A percentile compares a stretch with the other conserved stretches of the same genome.
Conservation (phyloP, 2,329 filamentous ascomycete species). For the Penicillium aurantiogriseum region DNA sequence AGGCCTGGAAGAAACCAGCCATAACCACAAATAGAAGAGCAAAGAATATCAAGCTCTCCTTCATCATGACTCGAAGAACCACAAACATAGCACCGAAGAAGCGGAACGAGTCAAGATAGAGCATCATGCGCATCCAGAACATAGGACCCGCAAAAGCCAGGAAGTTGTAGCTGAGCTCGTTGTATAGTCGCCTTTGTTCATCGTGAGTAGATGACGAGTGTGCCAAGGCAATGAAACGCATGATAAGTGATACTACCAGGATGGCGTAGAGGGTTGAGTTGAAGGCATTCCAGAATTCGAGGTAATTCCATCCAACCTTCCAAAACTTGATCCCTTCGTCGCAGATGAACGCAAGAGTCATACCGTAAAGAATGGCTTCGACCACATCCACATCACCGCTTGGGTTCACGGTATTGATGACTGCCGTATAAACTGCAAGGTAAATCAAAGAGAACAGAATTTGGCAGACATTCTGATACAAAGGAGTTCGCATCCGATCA, state of each 20-base stretch:
- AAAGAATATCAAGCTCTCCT: slow-evolving; percentile 93
- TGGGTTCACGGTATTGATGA: slow-evolving; percentile 91
- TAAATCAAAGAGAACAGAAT: slow-evolving; percentile 81
- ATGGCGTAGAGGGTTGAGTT: slow-evolving; percentile 80
- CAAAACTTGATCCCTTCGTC: slow-evolving; percentile 87
- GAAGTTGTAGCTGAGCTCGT: slow-evolving; percentile 87
- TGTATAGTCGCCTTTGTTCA: slow-evolving; percentile 60
- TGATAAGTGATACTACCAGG: slow-evolving; percentile 72
- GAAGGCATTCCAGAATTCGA: slow-evolving; percentile 97
- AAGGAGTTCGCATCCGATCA: slow-evolving; percentile 86
- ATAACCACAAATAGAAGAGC: slow-evolving; percentile 81
- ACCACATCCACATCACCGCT: slow-evolving; percentile 78
- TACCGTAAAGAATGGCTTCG: slow-evolving; percentile 82
- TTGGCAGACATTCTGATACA: slow-evolving; percentile 89
- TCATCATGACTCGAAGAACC: slow-evolving; percentile 93
- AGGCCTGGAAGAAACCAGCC: slow-evolving; percentile 79
- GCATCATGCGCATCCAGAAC: slow-evolving; percentile 91
- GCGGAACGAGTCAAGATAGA: slow-evolving; percentile 88
- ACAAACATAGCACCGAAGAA: slow-evolving; percentile 99
- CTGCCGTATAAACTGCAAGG: slow-evolving; percentile 78
- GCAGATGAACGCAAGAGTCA: slow-evolving; percentile 85
- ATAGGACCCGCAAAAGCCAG: slow-evolving; percentile 89
- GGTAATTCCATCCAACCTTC: slow-evolving; percentile 87
- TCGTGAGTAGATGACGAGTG: slow-evolving; percentile 55
- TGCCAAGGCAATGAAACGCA: slow-evolving; percentile 74